Conservation (phyloP, 441 rosid genomes). For the Pelargonium australe region DNA sequence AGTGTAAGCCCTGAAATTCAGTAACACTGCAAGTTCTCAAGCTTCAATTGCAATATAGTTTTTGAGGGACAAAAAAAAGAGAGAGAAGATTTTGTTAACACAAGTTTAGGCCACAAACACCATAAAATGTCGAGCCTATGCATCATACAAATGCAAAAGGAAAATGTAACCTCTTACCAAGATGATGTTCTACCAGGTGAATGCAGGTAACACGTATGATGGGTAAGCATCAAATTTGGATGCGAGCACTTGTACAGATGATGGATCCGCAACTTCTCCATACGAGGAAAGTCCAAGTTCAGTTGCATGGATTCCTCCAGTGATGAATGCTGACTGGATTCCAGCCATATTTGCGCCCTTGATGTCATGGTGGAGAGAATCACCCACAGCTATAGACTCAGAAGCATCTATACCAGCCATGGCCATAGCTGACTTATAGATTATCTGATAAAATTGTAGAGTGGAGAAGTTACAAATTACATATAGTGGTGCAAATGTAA, state of each 20-base stretch:
- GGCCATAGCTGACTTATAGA: slow-evolving; percentile 67
- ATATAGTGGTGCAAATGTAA: background rate
- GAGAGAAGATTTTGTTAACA: background rate
- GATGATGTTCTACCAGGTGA: slow-evolving; percentile 52
- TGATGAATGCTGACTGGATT: slow-evolving; percentile 57
- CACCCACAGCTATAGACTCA: slow-evolving; percentile 72
- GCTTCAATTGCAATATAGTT: background rate
- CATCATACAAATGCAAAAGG: background rate
- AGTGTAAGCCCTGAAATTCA: slow-evolving; percentile 3
- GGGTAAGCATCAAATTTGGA: slow-evolving; percentile 60
- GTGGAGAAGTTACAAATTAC: background rate
- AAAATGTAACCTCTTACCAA: slow-evolving; percentile 12
- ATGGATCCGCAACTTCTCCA: slow-evolving; percentile 52
- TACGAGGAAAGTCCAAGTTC: slow-evolving; percentile 64
- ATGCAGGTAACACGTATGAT: slow-evolving; percentile 65
- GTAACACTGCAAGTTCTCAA: background rate
- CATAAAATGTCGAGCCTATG: background rate
- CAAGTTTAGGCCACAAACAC: background rate
- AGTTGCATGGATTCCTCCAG: slow-evolving; percentile 69
- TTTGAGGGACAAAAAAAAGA: too few species aligned
- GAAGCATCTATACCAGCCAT: slow-evolving; percentile 51
- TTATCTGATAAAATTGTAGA: slow-evolving; percentile 44
- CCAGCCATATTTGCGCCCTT: slow-evolving; percentile 83
- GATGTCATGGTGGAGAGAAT: slow-evolving; percentile 84
- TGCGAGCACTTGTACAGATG: slow-evolving; percentile 49